Conservation (phyloP, 2,329 filamentous ascomycete genomes). For the Pochonia chlamydosporia region DNA sequence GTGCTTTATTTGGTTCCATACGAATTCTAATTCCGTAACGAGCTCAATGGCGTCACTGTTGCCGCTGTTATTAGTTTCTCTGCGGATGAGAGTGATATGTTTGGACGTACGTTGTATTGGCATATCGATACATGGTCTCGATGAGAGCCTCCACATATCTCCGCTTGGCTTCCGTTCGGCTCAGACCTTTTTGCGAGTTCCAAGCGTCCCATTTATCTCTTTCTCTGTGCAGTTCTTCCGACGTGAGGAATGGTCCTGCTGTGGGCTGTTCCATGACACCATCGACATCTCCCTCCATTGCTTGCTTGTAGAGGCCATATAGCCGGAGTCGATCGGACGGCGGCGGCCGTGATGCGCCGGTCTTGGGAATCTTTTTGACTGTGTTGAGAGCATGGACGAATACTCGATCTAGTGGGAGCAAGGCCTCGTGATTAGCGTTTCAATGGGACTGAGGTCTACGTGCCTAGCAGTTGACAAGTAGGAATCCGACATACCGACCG, state of each 20-base stretch:
- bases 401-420: conserved; percentile 67
- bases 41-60: conserved; percentile 81
- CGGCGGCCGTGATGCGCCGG: conserved; percentile 83
- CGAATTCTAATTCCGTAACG: conserved; percentile 93
- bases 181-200: conserved; percentile 79
- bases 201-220: conserved; percentile 87
- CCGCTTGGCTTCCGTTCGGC: conserved; percentile 87
- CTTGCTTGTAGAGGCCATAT: conserved; percentile 98
- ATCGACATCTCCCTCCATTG: conserved; percentile 96
- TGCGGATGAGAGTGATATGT: neutral
- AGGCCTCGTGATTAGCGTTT: neutral
- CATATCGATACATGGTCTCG: conserved; percentile 94
- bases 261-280: conserved; percentile 84
- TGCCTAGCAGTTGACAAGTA: neutral
- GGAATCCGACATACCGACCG: conserved; percentile 25
- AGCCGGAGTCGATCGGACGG: conserved; percentile 79
- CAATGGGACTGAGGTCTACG: neutral
- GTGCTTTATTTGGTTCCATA: conserved; percentile 96
- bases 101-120: conserved; percentile 65
- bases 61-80: neutral
- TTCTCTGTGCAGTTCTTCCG: conserved; percentile 52
- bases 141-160: conserved; percentile 91
- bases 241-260: conserved; percentile 36
- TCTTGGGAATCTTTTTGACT: conserved; percentile 94
- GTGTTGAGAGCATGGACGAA: conserved; percentile 99